Percentiles rank a stretch among this genome's conserved stretches.
phyloP scores from a whole-genome alignment of 345 rosid genomes.

The Melaleuca alternifolia region DNA sequence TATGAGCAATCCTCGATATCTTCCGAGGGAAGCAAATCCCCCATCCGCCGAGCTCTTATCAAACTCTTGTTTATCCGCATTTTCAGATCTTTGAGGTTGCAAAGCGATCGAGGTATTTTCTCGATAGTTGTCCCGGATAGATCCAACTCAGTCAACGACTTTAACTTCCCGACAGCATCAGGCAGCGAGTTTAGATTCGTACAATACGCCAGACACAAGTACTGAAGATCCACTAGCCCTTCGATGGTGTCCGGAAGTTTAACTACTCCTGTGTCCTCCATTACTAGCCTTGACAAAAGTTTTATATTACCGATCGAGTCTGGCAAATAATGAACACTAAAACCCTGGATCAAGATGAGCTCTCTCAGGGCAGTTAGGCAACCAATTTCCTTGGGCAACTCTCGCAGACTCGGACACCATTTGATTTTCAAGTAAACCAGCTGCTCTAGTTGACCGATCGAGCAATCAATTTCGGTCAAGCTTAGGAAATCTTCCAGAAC shows the following conservation, averaged over 20 bases:
- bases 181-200: background rate
- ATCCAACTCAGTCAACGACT: background rate
- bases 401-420: background rate
- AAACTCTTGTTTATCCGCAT: background rate
- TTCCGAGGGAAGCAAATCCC: background rate
- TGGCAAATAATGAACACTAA: background rate
- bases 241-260: rapidly evolving
- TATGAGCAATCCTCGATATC: background rate
- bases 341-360: background rate
- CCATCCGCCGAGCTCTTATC: background rate
- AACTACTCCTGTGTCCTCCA: background rate
- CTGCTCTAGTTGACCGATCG: background rate
- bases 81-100: background rate
- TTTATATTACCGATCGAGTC: rapidly evolving
- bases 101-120: background rate
- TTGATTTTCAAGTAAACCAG: background rate
- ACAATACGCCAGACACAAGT: background rate
- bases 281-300: background rate
- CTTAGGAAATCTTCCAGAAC: background rate
- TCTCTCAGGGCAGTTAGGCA: background rate
- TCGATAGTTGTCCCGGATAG: background rate
- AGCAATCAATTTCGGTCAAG: background rate
- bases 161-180: background rate
- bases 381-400: background rate
- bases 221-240: background rate